A percentile compares a stretch with the other conserved stretches of the same genome.
Evolutionary conservation across 148 eudicot species (phyloP).

Genomic region (Spergularia marina): DNA sequence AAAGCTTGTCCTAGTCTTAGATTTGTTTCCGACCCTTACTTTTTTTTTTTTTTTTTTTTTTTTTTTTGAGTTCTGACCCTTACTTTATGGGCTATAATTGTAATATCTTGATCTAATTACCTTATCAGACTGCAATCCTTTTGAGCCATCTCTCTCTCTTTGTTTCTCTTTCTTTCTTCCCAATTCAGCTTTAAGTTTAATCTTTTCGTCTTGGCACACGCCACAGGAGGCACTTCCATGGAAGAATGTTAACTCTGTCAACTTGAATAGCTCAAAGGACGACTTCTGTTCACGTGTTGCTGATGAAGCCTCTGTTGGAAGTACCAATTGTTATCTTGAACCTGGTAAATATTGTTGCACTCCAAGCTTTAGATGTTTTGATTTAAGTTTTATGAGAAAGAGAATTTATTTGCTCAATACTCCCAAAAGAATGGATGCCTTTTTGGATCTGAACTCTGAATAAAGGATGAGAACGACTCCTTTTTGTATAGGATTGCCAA

Average conservation of each 20-base stretch:
- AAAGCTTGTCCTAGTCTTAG: background rate
- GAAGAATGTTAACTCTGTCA: constrained; percentile 35
- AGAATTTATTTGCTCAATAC: background rate
- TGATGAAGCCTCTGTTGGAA: constrained; percentile 31
- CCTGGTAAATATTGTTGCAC: constrained; percentile 22
- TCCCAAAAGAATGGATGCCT: background rate
- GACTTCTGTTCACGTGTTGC: constrained; percentile 18
- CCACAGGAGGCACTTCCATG: constrained; percentile 37
- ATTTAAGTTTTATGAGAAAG: constrained; percentile 10
- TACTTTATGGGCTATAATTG: background rate
- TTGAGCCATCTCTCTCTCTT: background rate
- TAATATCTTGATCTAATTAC: background rate
- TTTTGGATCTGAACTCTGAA: constrained; percentile 2
- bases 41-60: too few species aligned
- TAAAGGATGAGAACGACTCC: background rate
- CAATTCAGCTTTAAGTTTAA: background rate
- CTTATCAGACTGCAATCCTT: background rate
- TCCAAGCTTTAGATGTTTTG: background rate
- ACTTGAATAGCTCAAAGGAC: constrained; percentile 27
- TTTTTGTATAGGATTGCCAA: constrained; percentile 43
- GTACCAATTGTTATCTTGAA: constrained; percentile 14
- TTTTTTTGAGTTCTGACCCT: background rate
- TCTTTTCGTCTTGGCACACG: constrained; percentile 6
- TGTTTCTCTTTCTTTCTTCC: background rate
- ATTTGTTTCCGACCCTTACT: background rate